These are phyloP conservation scores for Danielia reshetovae DNA, from an alignment of 805 yeast genomes.

Conservation along the genomic window DNA sequence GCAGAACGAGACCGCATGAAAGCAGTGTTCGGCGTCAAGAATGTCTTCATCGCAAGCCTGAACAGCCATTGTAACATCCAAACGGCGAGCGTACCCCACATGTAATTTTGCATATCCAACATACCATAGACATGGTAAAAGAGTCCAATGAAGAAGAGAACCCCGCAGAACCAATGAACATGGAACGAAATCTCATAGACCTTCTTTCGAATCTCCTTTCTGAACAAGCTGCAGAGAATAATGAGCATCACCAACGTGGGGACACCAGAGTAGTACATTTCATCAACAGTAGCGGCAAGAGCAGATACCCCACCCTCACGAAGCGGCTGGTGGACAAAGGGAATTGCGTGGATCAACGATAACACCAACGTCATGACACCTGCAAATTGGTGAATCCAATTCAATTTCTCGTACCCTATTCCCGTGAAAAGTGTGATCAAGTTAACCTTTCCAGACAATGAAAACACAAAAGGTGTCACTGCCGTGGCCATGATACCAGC, in stretches of 20 bases:
- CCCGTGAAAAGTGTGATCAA: slow-evolving; percentile 48
- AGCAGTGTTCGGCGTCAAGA: slow-evolving; percentile 14
- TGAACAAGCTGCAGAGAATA: slow-evolving; percentile 41
- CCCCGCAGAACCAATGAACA: slow-evolving; percentile 50
- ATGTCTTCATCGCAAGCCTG: slow-evolving; percentile 33
- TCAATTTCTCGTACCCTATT: slow-evolving; percentile 51
- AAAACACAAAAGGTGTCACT: slow-evolving; percentile 46
- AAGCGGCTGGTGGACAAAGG: slow-evolving; percentile 43
- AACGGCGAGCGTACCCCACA: slow-evolving; percentile 49
- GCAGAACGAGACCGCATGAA: slow-evolving; percentile 39
- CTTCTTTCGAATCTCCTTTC: slow-evolving; percentile 34
- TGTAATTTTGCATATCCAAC: slow-evolving; percentile 37
- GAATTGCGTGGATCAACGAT: slow-evolving; percentile 47
- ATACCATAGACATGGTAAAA: slow-evolving; percentile 39
- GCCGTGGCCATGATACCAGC: slow-evolving; percentile 51
- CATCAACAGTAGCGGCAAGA: slow-evolving; percentile 15
- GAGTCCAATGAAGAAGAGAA: slow-evolving; percentile 45
- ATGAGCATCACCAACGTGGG: slow-evolving; percentile 46
- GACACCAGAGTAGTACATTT: slow-evolving; percentile 38
- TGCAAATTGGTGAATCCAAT: slow-evolving; percentile 47
- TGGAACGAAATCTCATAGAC: slow-evolving; percentile 49
- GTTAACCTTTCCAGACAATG: slow-evolving; percentile 52
- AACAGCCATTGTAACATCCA: slow-evolving; percentile 47
- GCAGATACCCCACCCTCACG: slow-evolving; percentile 46
- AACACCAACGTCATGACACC: slow-evolving; percentile 41